Percentiles rank a stretch among this genome's conserved stretches.
Evolutionary conservation across 805 yeast species (phyloP).

Genomic region (Saccharomycopsis olivae): DNA sequence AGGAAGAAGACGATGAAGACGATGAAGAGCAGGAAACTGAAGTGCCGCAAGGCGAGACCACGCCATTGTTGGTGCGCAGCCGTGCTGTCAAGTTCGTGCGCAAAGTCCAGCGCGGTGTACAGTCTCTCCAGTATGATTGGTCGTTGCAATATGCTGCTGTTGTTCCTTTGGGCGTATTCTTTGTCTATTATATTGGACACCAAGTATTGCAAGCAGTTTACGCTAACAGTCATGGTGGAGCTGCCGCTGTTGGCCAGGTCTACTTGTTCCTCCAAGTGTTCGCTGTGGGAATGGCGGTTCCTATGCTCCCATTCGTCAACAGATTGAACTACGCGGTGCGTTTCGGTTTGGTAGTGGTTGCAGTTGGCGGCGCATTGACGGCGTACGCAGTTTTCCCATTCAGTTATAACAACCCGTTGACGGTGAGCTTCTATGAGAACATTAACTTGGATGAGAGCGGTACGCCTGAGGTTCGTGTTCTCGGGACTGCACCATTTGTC

Average conservation of each 20-base stretch:
- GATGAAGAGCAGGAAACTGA: constrained; percentile 15
- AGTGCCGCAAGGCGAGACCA: too few relatives aligned
- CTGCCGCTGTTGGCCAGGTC: constrained; percentile 30
- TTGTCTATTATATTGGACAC: constrained; percentile 42
- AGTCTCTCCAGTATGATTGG: constrained; percentile 68
- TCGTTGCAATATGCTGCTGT: constrained; percentile 56
- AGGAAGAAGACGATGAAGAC: constrained; percentile 18
- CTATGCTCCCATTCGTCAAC: constrained; percentile 60
- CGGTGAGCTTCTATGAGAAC: constrained; percentile 57
- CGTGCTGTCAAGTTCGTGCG: neutral
- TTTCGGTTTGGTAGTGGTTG: constrained; percentile 28
- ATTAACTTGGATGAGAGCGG: constrained; percentile 33
- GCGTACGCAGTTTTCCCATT: constrained; percentile 46
- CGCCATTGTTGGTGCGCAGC: constrained; percentile 2
- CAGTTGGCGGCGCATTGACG: constrained; percentile 29
- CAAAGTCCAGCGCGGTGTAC: neutral
- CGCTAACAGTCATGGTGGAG: constrained; percentile 64
- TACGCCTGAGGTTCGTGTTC: constrained; percentile 33
- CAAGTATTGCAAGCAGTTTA: constrained; percentile 52
- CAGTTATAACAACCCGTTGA: constrained; percentile 51
- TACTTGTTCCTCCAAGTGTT: constrained; percentile 27
- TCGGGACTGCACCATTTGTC: constrained; percentile 42
- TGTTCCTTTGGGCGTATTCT: constrained; percentile 52
- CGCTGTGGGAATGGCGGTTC: constrained; percentile 32
- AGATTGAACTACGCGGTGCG: constrained; percentile 48